phyloP scores from a whole-genome alignment of 208 protist genomes.

The Crithidia thermophila region DNA sequence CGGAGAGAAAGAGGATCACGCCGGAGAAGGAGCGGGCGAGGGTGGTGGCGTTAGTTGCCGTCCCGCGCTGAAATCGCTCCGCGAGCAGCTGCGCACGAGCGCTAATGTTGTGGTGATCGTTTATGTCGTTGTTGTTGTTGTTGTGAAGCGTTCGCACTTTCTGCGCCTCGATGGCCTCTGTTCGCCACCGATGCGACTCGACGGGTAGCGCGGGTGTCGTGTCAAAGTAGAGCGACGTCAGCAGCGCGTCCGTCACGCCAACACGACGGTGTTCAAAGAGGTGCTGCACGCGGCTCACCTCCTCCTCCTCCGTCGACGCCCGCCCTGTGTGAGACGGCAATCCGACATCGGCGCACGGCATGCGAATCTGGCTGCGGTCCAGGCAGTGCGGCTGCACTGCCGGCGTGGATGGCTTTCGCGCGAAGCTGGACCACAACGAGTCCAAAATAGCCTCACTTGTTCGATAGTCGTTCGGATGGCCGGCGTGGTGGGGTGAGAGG shows the following conservation, averaged over 20 bases:
- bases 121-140: too few species aligned
- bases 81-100: background rate
- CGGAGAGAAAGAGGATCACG: conserved; percentile 15
- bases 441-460: background rate
- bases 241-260: background rate
- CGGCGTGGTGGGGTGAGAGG: background rate
- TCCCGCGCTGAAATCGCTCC: conserved; percentile 5
- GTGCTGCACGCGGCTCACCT: background rate
- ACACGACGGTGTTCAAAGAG: background rate
- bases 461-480: background rate
- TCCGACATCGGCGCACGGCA: conserved; percentile 11
- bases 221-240: conserved; percentile 11
- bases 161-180: background rate
- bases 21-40: background rate
- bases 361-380: background rate
- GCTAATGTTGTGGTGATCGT: too few species aligned
- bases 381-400: background rate
- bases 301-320: background rate
- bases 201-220: conserved; percentile 4
- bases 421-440: background rate
- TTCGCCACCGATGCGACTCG: background rate
- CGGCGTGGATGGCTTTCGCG: too few species aligned
- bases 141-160: background rate
- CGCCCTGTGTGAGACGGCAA: background rate
- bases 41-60: background rate